These are phyloP conservation scores for Ceratobasidium theobromae DNA, from an alignment of 1,284 basidiomycete species.

Conservation along the genomic window DNA sequence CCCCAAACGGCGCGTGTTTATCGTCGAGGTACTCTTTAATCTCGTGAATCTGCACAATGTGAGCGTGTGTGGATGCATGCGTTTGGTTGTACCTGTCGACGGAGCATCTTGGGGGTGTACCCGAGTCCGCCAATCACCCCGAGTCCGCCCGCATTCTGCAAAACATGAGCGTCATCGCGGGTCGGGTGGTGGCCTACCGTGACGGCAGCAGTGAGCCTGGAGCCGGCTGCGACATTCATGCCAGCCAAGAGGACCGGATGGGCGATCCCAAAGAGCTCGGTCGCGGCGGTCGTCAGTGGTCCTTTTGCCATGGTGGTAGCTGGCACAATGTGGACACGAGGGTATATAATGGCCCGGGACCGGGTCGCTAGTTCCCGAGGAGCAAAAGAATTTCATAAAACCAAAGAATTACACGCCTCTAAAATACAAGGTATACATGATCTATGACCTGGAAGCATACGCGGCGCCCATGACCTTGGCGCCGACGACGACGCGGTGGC, in stretches of 20 bases:
- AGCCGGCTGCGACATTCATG: conserved; percentile 50
- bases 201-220: conserved; percentile 45
- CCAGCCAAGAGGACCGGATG: conserved; percentile 54
- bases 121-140: conserved; percentile 51
- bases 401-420: background rate
- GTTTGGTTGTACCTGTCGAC: conserved; percentile 31
- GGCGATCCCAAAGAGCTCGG: conserved; percentile 48
- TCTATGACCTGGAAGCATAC: too few relatives aligned
- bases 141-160: conserved; percentile 48
- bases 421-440: too few relatives aligned
- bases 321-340: background rate
- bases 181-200: conserved; percentile 8
- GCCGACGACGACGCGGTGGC: conserved; percentile 25
- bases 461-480: conserved; percentile 31
- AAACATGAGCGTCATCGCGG: background rate
- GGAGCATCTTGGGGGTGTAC: conserved; percentile 41
- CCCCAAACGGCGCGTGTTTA: conserved; percentile 78
- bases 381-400: background rate
- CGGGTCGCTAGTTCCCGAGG: background rate
- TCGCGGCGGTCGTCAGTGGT: conserved; percentile 44
- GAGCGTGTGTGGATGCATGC: background rate
- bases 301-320: conserved; percentile 6
- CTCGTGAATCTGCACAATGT: conserved; percentile 58
- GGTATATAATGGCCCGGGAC: background rate
- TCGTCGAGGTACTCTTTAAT: conserved; percentile 70